These are phyloP conservation scores for Ensete ventricosum DNA, from an alignment of 176 grass and related monocot species.

Conservation along the genomic window DNA sequence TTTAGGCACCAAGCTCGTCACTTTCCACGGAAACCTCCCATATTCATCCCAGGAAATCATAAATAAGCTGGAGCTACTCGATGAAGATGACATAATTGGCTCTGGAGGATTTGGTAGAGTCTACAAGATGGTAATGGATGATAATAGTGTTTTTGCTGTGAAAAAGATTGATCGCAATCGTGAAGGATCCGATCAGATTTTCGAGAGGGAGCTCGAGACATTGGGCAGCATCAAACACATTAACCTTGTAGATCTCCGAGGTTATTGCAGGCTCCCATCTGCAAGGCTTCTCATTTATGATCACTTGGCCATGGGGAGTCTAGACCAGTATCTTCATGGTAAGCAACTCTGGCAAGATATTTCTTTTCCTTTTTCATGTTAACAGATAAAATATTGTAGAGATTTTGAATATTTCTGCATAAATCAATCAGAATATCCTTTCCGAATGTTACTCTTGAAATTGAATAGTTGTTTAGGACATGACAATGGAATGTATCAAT, in stretches of 20 bases:
- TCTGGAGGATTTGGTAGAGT: constrained; percentile 85
- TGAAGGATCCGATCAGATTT: constrained; percentile 37
- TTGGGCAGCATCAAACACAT: constrained; percentile 91
- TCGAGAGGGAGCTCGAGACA: constrained; percentile 90
- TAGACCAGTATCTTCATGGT: constrained; percentile 84
- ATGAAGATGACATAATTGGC: constrained; percentile 76
- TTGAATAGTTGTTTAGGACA: neutral
- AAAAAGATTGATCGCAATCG: constrained; percentile 74
- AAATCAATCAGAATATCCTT: neutral
- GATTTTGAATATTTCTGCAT: too few species aligned
- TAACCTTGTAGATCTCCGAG: constrained; percentile 85
- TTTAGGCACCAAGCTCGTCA: constrained; percentile 84
- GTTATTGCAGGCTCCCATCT: constrained; percentile 52
- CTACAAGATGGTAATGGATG: constrained; percentile 95
- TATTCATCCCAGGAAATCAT: constrained; percentile 87
- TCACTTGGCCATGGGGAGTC: constrained; percentile 66
- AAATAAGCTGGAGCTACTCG: constrained; percentile 67
- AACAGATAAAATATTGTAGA: too few species aligned
- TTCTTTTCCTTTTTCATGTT: too few species aligned
- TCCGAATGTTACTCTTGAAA: neutral
- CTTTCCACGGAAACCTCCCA: constrained; percentile 87
- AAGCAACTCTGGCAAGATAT: neutral
- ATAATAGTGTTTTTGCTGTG: constrained; percentile 59
- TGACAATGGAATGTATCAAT: neutral
- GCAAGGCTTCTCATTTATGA: constrained; percentile 85